Base-by-base conservation (phyloP, 2,329 filamentous ascomycete species). In the Cadophora malorum region DNA sequence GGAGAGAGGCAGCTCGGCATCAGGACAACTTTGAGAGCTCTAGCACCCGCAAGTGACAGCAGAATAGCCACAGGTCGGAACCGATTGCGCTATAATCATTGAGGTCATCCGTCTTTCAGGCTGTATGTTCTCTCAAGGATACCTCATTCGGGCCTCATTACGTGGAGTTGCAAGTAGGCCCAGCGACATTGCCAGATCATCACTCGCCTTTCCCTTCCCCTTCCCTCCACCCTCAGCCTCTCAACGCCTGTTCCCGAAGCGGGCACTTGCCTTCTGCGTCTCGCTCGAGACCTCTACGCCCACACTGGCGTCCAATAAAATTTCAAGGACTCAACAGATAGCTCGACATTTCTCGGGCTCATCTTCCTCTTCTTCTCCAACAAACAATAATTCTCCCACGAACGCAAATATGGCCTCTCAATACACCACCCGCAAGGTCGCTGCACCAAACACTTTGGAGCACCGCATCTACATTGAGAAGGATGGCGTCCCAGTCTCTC, bases 391-490 rank as follows among this genome's bases (percentile, higher is more conserved):
- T 28, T 28, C 63, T 38, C 50, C 64, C 69, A 70, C 77, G 64
- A 33, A 53, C 66, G 56, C 69, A 67, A 74, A 71, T 28, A 78
- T 77, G 75, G 79, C 81, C 73, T 80, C 79, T 71, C 76, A 79
- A 74, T 99, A 93, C 86, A 86, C 85, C 78, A 83, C 91, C 80
- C 91, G 94, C 85, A 97, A 96, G 88, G 86, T 97, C 79, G 96
- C 87, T 78, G 89, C 92, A 78, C 88, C 93, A 78, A 91, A 97
- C 87, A 98, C 96, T 77, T 86, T 97, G 80, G 94, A 98, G 86
- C 94, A 97, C 89, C 93, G 96, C 80, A 90, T 97, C 83, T 99
- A 91, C 88, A 90, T 98, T 80, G 95, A 99, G 88, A 94, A 97
- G 86, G 93, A 98, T 91, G 96, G 95, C 84, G 85, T 92, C 73